These are phyloP conservation scores for Kregervanrija delftensis DNA, from an alignment of 805 yeast genomes.

Conservation along the genomic window DNA sequence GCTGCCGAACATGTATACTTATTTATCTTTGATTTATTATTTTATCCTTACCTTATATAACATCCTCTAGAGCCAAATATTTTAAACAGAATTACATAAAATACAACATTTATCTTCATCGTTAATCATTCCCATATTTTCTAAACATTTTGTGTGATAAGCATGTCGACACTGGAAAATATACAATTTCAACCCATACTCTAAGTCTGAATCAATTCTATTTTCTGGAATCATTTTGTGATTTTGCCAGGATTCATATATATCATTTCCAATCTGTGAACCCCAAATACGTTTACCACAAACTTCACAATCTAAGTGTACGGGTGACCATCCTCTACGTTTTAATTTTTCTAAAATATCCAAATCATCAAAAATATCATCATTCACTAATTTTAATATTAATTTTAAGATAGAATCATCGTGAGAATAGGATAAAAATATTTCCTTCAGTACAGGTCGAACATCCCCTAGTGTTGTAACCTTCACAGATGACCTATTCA, in stretches of 20 bases:
- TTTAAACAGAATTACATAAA: slow-evolving; percentile 28
- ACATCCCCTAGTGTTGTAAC: slow-evolving; percentile 54
- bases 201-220: slow-evolving; percentile 3
- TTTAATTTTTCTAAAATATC: slow-evolving; percentile 34
- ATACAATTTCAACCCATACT: slow-evolving; percentile 29
- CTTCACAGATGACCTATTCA: slow-evolving; percentile 41
- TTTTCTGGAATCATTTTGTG: slow-evolving; percentile 12
- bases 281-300: slow-evolving; percentile 80
- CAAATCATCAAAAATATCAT: slow-evolving; percentile 45
- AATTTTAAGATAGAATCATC: slow-evolving; percentile 51
- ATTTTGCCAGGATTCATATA: slow-evolving; percentile 54
- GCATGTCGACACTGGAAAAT: slow-evolving; percentile 63
- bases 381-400: slow-evolving; percentile 48
- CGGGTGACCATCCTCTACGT: slow-evolving; percentile 57
- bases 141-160: slow-evolving; percentile 53
- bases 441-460: slow-evolving; percentile 51
- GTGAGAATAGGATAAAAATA: slow-evolving; percentile 56
- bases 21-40: background rate
- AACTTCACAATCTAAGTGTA: slow-evolving; percentile 55
- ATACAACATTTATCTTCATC: slow-evolving; percentile 27
- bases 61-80: background rate
- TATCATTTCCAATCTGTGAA: slow-evolving; percentile 40
- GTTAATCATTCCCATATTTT: slow-evolving; percentile 35
- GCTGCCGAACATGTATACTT: background rate
- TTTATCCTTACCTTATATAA: background rate